These are phyloP conservation scores for Trichoderma pleuroti DNA, from an alignment of 2,329 filamentous ascomycete genomes.

Conservation along the genomic window DNA sequence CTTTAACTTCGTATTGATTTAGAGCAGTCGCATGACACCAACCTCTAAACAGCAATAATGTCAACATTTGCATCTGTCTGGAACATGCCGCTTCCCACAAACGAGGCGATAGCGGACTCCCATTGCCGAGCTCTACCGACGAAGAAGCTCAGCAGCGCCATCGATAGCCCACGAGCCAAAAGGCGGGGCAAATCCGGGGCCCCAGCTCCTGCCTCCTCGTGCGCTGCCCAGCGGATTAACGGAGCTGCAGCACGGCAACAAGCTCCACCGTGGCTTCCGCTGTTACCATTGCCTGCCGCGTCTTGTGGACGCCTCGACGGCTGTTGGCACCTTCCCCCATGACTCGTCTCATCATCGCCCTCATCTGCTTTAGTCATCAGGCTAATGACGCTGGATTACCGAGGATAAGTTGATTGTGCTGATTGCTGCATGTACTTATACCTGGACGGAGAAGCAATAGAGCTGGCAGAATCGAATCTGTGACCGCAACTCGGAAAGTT, in stretches of 20 bases:
- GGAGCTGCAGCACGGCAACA: background rate
- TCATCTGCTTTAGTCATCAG: conserved; percentile 8
- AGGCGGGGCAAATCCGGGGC: conserved; percentile 8
- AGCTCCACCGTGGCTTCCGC: conserved; percentile 13
- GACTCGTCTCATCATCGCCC: background rate
- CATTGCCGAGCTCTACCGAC: background rate
- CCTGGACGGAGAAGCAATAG: background rate
- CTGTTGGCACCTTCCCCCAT: background rate
- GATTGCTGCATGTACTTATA: background rate
- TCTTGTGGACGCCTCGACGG: background rate
- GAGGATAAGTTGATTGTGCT: conserved; percentile 11
- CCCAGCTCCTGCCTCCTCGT: background rate
- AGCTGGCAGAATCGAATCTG: background rate
- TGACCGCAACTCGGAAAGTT: background rate
- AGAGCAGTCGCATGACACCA: no score
- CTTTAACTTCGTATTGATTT: background rate
- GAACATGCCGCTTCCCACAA: background rate
- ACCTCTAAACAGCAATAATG: background rate
- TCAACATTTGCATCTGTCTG: background rate
- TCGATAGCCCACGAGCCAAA: background rate
- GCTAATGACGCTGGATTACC: background rate
- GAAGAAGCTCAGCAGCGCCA: background rate
- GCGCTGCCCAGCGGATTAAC: background rate
- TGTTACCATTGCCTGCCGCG: background rate
- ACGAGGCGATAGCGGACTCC: background rate